Percentiles rank a stretch among this genome's conserved stretches.
These are phyloP conservation scores for Chaetothyriales sp. DNA, from an alignment of 2,329 filamentous ascomycete species.

Conservation along the genomic window DNA sequence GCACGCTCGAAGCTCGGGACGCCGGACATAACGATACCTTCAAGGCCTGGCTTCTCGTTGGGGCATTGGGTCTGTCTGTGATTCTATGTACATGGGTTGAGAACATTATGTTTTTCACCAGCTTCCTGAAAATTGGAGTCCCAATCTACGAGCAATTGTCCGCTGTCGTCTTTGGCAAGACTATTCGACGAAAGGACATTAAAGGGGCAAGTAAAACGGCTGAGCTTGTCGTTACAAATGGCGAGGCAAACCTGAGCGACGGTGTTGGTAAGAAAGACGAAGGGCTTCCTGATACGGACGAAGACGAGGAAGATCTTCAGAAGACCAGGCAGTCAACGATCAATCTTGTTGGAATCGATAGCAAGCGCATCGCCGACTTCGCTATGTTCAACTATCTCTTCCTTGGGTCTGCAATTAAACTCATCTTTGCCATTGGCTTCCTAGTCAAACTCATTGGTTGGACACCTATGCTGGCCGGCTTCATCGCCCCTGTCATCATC, in stretches of 20 bases:
- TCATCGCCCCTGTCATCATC: constrained; percentile 49
- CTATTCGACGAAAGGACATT: constrained; percentile 62
- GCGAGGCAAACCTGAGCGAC: constrained; percentile 20
- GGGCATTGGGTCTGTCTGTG: constrained; percentile 48
- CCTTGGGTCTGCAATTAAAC: constrained; percentile 46
- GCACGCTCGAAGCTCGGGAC: constrained; percentile 45
- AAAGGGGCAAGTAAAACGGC: constrained; percentile 40
- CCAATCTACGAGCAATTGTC: constrained; percentile 58
- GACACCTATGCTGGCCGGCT: constrained; percentile 52
- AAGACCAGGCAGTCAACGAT: constrained; percentile 58
- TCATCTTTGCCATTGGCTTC: constrained; percentile 53
- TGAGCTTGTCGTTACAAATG: constrained; percentile 11
- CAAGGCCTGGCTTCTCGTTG: constrained; percentile 55
- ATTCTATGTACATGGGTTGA: constrained; percentile 46
- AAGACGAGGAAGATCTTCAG: constrained; percentile 39
- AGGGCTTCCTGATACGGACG: constrained; percentile 26
- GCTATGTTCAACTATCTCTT: constrained; percentile 53
- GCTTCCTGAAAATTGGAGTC: constrained; percentile 48
- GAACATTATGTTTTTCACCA: constrained; percentile 53
- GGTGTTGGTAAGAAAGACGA: constrained; percentile 23
- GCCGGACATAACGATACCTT: constrained; percentile 33
- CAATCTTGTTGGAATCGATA: constrained; percentile 66
- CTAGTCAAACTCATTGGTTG: constrained; percentile 59
- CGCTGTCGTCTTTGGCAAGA: constrained; percentile 61
- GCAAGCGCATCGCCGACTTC: constrained; percentile 56